A percentile compares a stretch with the other conserved stretches of the same genome.
These are phyloP conservation scores for Helicocarpus griseus DNA, from an alignment of 2,329 filamentous ascomycete genomes.

Conservation along the genomic window DNA sequence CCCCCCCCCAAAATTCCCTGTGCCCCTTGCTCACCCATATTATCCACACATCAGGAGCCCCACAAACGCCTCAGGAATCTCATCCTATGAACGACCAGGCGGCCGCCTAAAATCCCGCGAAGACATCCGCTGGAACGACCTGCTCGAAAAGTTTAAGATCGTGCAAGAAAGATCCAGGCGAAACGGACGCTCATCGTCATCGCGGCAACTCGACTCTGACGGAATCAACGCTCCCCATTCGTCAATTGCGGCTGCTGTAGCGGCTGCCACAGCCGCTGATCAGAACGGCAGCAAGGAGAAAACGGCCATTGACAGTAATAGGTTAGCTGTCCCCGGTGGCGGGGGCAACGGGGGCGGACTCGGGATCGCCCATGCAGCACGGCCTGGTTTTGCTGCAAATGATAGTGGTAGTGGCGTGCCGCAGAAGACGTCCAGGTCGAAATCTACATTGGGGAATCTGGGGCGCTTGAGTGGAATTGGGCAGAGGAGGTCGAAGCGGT, in stretches of 20 bases:
- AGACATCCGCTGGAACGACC: conserved; percentile 86
- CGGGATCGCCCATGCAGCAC: neutral
- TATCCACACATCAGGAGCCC: neutral
- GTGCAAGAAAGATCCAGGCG: conserved; percentile 81
- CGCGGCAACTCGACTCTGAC: conserved; percentile 42
- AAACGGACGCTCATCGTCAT: conserved; percentile 48
- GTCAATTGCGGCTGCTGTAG: conserved; percentile 23
- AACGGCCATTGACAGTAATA: conserved; percentile 1
- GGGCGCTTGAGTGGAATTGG: conserved; percentile 64
- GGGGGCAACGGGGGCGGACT: conserved; percentile 16
- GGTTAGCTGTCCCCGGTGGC: conserved; percentile 21
- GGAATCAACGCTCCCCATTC: conserved; percentile 31
- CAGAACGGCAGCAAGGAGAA: conserved; percentile 23
- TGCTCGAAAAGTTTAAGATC: conserved; percentile 86
- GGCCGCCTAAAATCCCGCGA: conserved; percentile 67
- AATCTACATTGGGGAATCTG: conserved; percentile 57
- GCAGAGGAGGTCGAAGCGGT: conserved; percentile 44
- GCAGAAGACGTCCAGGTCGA: conserved; percentile 41
- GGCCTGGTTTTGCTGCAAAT: conserved; percentile 3
- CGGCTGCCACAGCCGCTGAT: conserved; percentile 19
- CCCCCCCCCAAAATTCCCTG: too few species aligned
- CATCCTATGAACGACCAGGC: conserved; percentile 56
- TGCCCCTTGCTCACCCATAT: neutral
- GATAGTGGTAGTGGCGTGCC: conserved; percentile 21
- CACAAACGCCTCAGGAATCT: neutral